Evolutionary conservation across 2,329 filamentous ascomycete species (phyloP), one percentile per base, ranked within the genome.

Genomic region (Fusarium anguioides): DNA sequence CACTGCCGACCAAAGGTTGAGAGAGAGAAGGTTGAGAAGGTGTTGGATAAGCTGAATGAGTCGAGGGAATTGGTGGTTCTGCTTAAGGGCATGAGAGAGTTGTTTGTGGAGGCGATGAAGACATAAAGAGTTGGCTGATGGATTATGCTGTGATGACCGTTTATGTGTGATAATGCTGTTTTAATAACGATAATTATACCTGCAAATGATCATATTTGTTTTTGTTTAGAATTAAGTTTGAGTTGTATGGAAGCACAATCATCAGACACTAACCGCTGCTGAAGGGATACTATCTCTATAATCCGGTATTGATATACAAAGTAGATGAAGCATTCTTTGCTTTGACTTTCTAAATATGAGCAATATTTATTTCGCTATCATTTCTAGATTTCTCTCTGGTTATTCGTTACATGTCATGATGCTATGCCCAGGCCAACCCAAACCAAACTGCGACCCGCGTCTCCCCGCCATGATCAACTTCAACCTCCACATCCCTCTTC

Each of bases 1-100:
- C 90, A 92, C 71, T 91, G 90, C 72, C 85, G 91, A 75, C 96
- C 96, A 14, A 95, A 93, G 80, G 81, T 97, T 66, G 92, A 96
- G 75, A 83, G 85, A 64, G 92, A 94, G 65, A 90, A 89, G 71
- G 87, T 96, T 40, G 92, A 96, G 53, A 85, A 86, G 75, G 89
- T 96, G 45, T 78, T 94, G 54, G 92, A 96, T 67, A 84, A 85
- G 74, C 84, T 97, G 58, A 97, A 97, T 74, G 94, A 97, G 82
- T 87, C 85, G 46, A 84, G 91, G 71, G 91, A 94, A 75, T 76
- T 96, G 74, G 87, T 86, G 6, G 82, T 85, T 37, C 84, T 96
- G 75, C 79, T 96, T 59, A 96, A 95, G 81, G 91, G 90, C 4
- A 96, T 96, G 91, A 84, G 92, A 69, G 89, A 91, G 77, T 75